Percentiles rank a stretch among this genome's conserved stretches.
These are phyloP conservation scores for Pseudoscleropodium purum DNA, from an alignment of 225 moss, liverwort and hornwort genomes.

Conservation along the genomic window DNA sequence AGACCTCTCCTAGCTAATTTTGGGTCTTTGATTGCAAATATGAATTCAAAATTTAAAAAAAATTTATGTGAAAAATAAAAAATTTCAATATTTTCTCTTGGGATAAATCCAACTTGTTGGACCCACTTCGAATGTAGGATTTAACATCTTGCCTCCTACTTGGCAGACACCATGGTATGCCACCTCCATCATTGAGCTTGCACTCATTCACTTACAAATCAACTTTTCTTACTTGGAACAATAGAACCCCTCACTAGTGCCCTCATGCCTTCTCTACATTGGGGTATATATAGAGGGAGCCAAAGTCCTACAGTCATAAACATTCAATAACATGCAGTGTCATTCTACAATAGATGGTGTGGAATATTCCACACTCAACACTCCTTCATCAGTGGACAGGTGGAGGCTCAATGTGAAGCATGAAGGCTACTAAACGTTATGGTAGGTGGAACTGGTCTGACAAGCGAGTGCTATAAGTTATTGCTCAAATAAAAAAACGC, in stretches of 20 bases:
- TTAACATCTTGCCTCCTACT: no score
- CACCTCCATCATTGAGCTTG: neutral
- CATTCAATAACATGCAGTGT: neutral
- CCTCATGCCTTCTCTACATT: neutral
- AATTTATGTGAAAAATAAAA: no score
- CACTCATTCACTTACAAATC: neutral
- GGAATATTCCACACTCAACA: no score
- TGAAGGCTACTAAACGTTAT: neutral
- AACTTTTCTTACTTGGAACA: neutral
- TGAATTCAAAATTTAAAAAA: no score
- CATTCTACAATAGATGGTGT: neutral
- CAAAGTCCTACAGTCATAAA: neutral
- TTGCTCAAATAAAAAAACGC: neutral
- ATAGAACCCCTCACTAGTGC: neutral
- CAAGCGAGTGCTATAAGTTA: neutral
- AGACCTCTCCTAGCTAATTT: no score
- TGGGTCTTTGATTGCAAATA: no score
- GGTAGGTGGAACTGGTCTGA: neutral
- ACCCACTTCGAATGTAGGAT: no score
- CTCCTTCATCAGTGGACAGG: neutral
- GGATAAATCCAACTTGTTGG: no score
- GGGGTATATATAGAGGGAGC: no score
- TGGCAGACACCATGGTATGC: rapidly evolving
- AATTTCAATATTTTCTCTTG: no score
- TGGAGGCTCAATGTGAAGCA: neutral